Conservation (phyloP, 306 rosid species). For the Coriaria nepalensis region DNA sequence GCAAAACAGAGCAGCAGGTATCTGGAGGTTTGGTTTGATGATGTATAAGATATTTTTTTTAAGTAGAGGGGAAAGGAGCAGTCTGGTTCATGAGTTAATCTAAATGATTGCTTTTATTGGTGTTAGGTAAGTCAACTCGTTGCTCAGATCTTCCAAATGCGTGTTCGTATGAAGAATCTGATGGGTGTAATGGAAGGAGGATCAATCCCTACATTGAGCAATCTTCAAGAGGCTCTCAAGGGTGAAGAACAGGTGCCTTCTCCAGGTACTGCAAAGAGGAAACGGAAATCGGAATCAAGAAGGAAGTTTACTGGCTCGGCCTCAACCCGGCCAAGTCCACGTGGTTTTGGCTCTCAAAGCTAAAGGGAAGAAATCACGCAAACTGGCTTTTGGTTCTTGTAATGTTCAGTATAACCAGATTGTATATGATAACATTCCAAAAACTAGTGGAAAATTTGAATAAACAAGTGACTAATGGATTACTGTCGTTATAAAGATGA, state of each 20-base stretch:
- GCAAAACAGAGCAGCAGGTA: constrained; percentile 97
- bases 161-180: constrained; percentile 85
- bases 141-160: constrained; percentile 93
- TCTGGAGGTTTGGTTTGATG: constrained; percentile 1
- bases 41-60: too few species aligned
- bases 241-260: constrained; percentile 67
- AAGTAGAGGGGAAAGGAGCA: too few species aligned
- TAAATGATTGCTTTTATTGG: too few species aligned
- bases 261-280: constrained; percentile 85
- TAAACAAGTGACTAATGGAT: too few species aligned
- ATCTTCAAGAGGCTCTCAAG: constrained; percentile 85
- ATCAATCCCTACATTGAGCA: constrained; percentile 67
- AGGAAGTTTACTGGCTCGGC: constrained; percentile 37
- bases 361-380: too few species aligned
- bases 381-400: too few species aligned
- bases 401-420: too few species aligned
- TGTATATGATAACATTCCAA: too few species aligned
- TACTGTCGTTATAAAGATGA: too few species aligned
- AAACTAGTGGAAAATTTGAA: too few species aligned
- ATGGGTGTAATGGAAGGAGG: constrained; percentile 94
- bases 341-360: constrained; percentile 73
- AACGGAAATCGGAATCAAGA: constrained; percentile 43
- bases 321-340: constrained; percentile 63
- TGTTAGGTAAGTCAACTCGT: constrained; percentile 85
- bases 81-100: too few species aligned